Base-by-base conservation (phyloP, 495 filamentous ascomycete genomes). In the Talaromyces trachyspermus region DNA sequence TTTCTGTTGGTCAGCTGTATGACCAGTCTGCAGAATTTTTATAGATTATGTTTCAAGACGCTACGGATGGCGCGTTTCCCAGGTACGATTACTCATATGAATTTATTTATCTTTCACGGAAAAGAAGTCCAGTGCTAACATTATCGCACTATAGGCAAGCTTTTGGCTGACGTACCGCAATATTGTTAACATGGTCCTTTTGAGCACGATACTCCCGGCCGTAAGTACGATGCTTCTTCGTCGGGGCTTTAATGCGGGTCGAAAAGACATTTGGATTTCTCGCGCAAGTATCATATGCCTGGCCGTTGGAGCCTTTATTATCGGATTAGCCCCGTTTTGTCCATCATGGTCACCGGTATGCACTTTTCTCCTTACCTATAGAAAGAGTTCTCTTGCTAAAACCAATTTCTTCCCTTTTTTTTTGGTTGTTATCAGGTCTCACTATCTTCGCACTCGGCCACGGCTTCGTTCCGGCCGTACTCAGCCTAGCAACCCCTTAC, bases 391-490 rank as follows among this genome's bases (percentile, higher is more conserved):
- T 29, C 11, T 4, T 19, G 18, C 24, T 24, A 7, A 42, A 37
- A 12, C 0, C 44, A 2, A 20, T 11, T 30, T 46, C 11, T 36
- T 15, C 11, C 4, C 9, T 26, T n/a, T 10, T 18, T 2, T n/a
- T n/a, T n/a, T n/a, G n/a, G n/a, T n/a, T n/a, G n/a, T n/a, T n/a
- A n/a, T n/a, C 12, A 46, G 44, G 44, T 3, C 29, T 46, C 10
- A 46, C 44, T n/a, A 37, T 46, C 44, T 46, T 46, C 20, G 44
- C 44, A 5, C 30, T 46, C 20, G 44, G 44, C 27, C 44, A 46
- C 15, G 44, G 44, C 30, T 46, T 46, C 30, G 44, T 46, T 19
- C 44, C 44, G 11, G 44, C 44, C 5, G 44, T 36, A 9, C 32
- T 46, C 3, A 46, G 44, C 25, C 44, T 46, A 25, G 44, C 44